Percentiles rank a stretch among this genome's conserved stretches.
Conservation (phyloP, 768 basidiomycete genomes). For the Cyathus striatus region DNA sequence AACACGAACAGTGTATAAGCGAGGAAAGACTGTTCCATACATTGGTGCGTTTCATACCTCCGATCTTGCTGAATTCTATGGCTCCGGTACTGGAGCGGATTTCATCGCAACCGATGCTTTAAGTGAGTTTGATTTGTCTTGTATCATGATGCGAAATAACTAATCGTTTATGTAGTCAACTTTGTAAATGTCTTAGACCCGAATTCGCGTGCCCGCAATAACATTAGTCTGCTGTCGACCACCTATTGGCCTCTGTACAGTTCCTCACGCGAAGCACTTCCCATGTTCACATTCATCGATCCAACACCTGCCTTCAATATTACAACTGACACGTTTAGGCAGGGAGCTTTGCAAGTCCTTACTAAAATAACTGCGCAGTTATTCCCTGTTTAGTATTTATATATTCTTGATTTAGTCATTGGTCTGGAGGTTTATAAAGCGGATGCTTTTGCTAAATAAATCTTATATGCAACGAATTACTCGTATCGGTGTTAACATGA, state of each 20-base stretch:
- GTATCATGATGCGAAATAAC: too few relatives aligned
- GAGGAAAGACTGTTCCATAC: background rate
- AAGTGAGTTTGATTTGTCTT: background rate
- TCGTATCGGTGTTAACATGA: too few relatives aligned
- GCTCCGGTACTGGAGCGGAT: background rate
- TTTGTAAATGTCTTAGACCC: slow-evolving; percentile 6
- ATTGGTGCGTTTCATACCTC: background rate
- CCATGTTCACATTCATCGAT: slow-evolving; percentile 10
- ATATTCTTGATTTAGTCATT: too few relatives aligned
- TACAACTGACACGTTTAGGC: slow-evolving; percentile 8
- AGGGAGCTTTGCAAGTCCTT: too few relatives aligned
- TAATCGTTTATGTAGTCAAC: slow-evolving; percentile 9
- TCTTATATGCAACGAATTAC: too few relatives aligned
- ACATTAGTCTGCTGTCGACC: slow-evolving; percentile 5
- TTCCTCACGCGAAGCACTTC: slow-evolving; percentile 2
- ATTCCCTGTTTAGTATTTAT: too few relatives aligned
- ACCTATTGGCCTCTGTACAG: slow-evolving; percentile 4
- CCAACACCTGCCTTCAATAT: slow-evolving; percentile 7
- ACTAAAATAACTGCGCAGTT: too few relatives aligned
- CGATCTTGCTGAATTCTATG: background rate
- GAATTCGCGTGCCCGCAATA: background rate
- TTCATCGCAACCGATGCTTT: background rate
- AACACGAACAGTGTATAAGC: background rate
- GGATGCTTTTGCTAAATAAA: too few relatives aligned
- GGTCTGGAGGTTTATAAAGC: too few relatives aligned